Evolutionary conservation across 179 eudicot species (phyloP).

Genomic region (Camellia oleifera): DNA sequence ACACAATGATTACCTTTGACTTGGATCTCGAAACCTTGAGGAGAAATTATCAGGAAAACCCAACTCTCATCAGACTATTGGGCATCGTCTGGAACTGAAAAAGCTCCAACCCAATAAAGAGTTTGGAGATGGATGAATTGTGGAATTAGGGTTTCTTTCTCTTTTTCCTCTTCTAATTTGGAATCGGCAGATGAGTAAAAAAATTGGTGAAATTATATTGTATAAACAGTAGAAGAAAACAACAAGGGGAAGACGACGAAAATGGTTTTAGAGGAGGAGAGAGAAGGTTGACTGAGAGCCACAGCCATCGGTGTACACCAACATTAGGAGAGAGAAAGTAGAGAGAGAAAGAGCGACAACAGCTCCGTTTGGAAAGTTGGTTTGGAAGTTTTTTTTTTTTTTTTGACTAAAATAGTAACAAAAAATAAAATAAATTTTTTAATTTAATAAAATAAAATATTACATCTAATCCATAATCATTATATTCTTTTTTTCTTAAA

Average conservation of each 20-base stretch:
- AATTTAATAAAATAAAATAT: too few relatives aligned
- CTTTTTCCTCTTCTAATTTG: background rate
- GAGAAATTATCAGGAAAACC: background rate
- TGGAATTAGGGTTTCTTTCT: slow-evolving; percentile 1
- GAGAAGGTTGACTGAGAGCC: background rate
- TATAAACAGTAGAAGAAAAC: background rate
- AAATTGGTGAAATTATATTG: background rate
- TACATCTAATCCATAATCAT: too few relatives aligned
- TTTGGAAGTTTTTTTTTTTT: too few relatives aligned
- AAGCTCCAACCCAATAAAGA: background rate
- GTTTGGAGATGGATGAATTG: background rate
- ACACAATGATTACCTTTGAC: background rate
- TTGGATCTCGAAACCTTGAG: slow-evolving; percentile 2
- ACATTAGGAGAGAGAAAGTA: too few relatives aligned
- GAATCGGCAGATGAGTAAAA: background rate
- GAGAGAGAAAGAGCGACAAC: too few relatives aligned
- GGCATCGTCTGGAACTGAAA: too few relatives aligned
- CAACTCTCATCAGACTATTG: background rate
- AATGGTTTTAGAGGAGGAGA: background rate
- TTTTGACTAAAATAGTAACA: too few relatives aligned
- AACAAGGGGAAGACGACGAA: background rate
- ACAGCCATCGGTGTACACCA: background rate
- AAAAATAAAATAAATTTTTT: too few relatives aligned
- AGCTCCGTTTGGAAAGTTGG: too few relatives aligned
- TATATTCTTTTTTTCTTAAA: too few relatives aligned